These are phyloP conservation scores for Phytophthora tentaculata DNA, from an alignment of 352 stramenopile species.

Conservation along the genomic window DNA sequence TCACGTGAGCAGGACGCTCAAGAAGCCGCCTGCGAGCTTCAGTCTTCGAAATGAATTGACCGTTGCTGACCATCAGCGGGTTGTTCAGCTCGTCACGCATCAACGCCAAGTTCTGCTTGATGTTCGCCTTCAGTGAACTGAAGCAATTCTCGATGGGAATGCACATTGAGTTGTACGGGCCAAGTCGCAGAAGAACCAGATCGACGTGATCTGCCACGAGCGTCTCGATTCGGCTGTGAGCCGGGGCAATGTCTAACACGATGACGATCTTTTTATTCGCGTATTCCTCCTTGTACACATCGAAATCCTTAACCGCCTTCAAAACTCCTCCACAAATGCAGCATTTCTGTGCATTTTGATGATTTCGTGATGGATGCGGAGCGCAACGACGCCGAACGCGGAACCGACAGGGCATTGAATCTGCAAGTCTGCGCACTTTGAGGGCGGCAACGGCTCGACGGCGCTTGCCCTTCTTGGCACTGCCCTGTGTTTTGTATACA, in stretches of 20 bases:
- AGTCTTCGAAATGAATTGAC: not conserved
- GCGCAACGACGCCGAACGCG: not conserved
- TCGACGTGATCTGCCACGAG: conserved; percentile 1
- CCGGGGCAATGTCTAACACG: conserved; percentile 13
- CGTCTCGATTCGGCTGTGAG: conserved; percentile 10
- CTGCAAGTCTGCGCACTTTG: conserved; percentile 13
- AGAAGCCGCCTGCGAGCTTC: not conserved
- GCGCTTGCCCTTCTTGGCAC: conserved; percentile 9
- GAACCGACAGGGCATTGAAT: conserved; percentile 9
- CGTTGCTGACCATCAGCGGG: not conserved
- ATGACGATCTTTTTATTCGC: not conserved
- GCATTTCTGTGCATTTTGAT: conserved; percentile 14
- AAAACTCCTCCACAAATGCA: conserved; percentile 10
- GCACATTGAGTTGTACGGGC: conserved; percentile 15
- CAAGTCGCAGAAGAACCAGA: conserved; percentile 12
- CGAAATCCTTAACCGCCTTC: not conserved
- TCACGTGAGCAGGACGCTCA: not conserved
- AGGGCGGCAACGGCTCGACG: not conserved
- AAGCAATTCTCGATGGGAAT: conserved; percentile 26
- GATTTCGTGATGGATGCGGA: not conserved
- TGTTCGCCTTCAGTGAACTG: conserved; percentile 2
- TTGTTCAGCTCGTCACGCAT: not conserved
- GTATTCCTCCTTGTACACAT: not conserved
- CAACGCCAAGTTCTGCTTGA: conserved; percentile 7
- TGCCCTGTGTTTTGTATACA: conserved; percentile 12